Base-by-base conservation (phyloP, 2,329 filamentous ascomycete species). In the Cladobotryum protrusum region DNA sequence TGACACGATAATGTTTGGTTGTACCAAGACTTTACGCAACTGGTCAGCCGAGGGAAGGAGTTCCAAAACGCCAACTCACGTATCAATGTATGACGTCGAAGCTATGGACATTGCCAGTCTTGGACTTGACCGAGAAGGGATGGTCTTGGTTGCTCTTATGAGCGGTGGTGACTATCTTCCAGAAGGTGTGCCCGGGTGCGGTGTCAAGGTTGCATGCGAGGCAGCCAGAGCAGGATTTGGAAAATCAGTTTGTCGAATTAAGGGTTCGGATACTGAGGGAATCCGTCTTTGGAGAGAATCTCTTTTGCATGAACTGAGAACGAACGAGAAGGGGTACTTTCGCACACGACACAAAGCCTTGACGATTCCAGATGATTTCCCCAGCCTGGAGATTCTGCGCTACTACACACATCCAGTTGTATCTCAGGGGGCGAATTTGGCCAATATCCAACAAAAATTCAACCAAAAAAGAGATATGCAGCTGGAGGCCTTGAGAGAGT, bases 1-100 rank as follows among this genome's bases (percentile, higher is more conserved):
- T 40, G 93, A 99, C 64, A 93, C 92, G 2, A 80, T 97, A 60
- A 97, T 97, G 92, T 97, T 97, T 70, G 93, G 93, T 1, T 93
- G 89, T 55, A 83, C 80, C 0, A 70, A 82, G 35, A 92, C 87
- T 0, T 70, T 96, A 39, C 79, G 89, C 45, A 92, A 89, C 60
- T 96, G 89, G 84, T 87, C 87, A 0, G 78, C 87, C 3, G 89
- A 95, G 62, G 77, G 75, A 12, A 77, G 73, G 41, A 77, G 73
- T n/a, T 72, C 75, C 58, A 87, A 86, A 54, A 72, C 75, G 0
- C 88, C 90, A 0, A 96, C 92, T 0, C 93, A 97, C 61, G 85
- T 97, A 47, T 88, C 85, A 40, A 72, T 95, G 43, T 95, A 96
- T 64, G 81, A 89, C 50, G 79, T 80, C 0, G 67, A 76, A 11